Percentiles rank a stretch among this genome's conserved stretches.
These are phyloP conservation scores for Arachis hypogaea DNA, from an alignment of 306 rosid genomes.

Conservation along the genomic window DNA sequence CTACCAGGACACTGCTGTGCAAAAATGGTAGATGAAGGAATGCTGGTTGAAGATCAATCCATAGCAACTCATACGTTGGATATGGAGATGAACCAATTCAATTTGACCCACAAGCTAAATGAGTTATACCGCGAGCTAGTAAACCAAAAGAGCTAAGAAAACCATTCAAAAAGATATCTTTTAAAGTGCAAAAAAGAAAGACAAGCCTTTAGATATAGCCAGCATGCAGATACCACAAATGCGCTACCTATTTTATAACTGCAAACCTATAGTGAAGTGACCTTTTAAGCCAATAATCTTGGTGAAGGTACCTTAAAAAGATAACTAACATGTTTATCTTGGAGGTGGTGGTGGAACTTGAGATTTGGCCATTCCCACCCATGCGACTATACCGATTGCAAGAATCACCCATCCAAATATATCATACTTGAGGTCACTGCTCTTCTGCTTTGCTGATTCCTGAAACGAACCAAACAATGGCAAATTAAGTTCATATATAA, in stretches of 20 bases:
- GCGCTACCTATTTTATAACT: constrained; percentile 33
- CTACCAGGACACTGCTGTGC: too few species aligned
- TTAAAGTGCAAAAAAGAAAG: constrained; percentile 4
- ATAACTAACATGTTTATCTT: constrained; percentile 46
- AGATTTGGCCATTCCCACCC: constrained; percentile 82
- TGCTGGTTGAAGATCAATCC: too few species aligned
- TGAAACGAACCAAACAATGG: constrained; percentile 38
- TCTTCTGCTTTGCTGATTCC: constrained; percentile 67
- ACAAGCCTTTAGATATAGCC: constrained; percentile 24
- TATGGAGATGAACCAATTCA: too few species aligned
- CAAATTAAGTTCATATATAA: constrained; percentile 17
- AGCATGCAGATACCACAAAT: constrained; percentile 30
- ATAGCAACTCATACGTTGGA: too few species aligned
- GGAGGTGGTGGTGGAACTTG: constrained; percentile 65
- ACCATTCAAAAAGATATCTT: not conserved
- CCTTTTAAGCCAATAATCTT: constrained; percentile 31
- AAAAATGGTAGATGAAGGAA: too few species aligned
- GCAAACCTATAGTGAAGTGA: constrained; percentile 28
- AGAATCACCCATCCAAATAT: constrained; percentile 83
- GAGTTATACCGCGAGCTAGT: too few species aligned
- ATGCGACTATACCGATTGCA: constrained; percentile 69
- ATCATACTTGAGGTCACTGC: constrained; percentile 74
- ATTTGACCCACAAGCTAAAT: too few species aligned
- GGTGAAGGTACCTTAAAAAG: constrained; percentile 25
- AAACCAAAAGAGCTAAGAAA: too few species aligned